These are phyloP conservation scores for Exophiala bonariae DNA, from an alignment of 2,329 filamentous ascomycete species.

Conservation along the genomic window DNA sequence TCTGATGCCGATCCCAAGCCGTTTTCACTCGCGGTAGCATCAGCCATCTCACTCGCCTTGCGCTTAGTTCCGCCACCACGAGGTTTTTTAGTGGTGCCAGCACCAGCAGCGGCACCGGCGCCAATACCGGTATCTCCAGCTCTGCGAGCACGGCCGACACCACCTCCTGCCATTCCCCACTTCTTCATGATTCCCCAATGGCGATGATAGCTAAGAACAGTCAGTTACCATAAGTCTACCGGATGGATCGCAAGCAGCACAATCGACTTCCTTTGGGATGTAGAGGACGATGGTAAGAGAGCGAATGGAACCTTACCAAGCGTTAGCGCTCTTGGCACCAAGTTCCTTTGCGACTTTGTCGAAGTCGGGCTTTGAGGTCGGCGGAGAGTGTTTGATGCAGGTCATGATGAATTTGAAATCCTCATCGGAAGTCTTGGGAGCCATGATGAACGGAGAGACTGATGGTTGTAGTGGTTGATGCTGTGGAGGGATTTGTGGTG, in stretches of 20 bases:
- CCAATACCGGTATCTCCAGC: not conserved
- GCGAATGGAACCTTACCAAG: slow-evolving; percentile 14
- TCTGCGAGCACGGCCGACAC: not conserved
- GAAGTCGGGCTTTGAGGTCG: slow-evolving; percentile 19
- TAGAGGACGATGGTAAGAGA: too few species aligned
- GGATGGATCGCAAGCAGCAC: too few species aligned
- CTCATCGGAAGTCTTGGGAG: slow-evolving; percentile 8
- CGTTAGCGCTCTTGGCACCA: slow-evolving; percentile 20
- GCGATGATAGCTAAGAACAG: slow-evolving; percentile 19
- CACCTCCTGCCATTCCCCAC: slow-evolving; percentile 14
- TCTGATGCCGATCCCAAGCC: too few species aligned
- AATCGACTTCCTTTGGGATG: too few species aligned
- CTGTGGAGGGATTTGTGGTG: not conserved
- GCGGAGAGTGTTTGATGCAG: slow-evolving; percentile 16
- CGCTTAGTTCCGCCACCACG: too few species aligned
- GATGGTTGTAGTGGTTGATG: too few species aligned
- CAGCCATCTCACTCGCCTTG: not conserved
- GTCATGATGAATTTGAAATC: slow-evolving; percentile 27
- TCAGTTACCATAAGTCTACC: not conserved
- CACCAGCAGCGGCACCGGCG: not conserved
- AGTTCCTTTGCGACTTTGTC: slow-evolving; percentile 21
- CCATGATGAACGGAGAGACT: slow-evolving; percentile 8
- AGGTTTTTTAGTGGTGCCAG: too few species aligned
- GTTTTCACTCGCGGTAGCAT: too few species aligned
- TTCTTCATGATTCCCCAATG: slow-evolving; percentile 23